These are phyloP conservation scores for Cymbopogon flexuosus DNA, from an alignment of 202 grass and related monocot genomes.

Conservation along the genomic window DNA sequence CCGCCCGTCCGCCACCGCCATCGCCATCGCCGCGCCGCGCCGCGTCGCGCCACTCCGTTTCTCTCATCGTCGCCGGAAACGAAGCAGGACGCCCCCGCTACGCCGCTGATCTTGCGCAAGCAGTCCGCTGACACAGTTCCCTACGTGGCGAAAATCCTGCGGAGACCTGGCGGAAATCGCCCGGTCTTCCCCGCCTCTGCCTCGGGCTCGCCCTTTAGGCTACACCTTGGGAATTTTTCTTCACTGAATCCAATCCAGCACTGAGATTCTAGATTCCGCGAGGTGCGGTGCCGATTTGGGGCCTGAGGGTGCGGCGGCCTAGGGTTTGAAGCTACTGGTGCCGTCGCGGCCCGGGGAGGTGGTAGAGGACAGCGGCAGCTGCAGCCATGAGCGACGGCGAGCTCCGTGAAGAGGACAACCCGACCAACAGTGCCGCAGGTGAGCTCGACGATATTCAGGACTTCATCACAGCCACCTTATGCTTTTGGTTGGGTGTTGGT, in stretches of 20 bases:
- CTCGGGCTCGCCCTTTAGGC: background rate
- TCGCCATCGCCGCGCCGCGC: background rate
- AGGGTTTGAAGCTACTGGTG: conserved; percentile 38
- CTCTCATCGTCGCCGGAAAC: background rate
- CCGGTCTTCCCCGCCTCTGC: background rate
- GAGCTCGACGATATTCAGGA: background rate
- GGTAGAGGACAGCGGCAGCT: background rate
- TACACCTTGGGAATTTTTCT: background rate
- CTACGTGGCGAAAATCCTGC: background rate
- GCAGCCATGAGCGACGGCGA: conserved; percentile 43
- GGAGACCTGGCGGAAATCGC: background rate
- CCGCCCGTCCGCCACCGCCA: background rate
- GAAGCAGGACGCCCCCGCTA: background rate
- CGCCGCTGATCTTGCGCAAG: background rate
- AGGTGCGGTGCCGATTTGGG: background rate
- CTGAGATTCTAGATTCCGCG: background rate
- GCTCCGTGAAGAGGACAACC: conserved; percentile 38
- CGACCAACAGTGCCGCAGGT: conserved; percentile 42
- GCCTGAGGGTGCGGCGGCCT: background rate
- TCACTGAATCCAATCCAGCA: background rate
- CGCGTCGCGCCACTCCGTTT: background rate
- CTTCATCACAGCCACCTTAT: background rate
- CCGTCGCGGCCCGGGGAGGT: background rate
- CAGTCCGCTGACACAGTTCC: background rate
- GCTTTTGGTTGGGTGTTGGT: conserved; percentile 16